Evolutionary conservation across 345 rosid genomes (phyloP).

Genomic region (Odontarrhena argentea): DNA sequence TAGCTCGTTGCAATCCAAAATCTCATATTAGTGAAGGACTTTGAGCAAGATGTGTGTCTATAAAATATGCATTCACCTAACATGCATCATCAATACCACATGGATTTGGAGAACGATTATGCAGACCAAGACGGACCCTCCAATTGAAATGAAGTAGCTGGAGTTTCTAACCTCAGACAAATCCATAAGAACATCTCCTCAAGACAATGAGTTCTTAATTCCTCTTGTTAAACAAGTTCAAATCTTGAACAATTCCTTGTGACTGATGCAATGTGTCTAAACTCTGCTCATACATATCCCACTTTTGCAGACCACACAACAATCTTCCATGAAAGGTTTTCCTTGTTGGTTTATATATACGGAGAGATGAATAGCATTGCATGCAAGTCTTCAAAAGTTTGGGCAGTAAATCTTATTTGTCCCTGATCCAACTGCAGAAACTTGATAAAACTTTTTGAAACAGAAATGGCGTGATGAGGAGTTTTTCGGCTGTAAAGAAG

Average conservation of each 20-base stretch:
- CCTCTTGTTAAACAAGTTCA: constrained; percentile 7
- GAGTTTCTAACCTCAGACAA: constrained; percentile 19
- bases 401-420: background rate
- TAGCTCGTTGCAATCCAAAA: no score
- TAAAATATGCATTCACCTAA: no score
- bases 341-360: constrained; percentile 13
- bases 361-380: background rate
- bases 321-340: constrained; percentile 6
- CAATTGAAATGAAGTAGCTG: constrained; percentile 1
- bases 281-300: background rate
- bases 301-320: background rate
- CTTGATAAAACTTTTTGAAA: background rate
- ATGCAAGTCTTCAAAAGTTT: constrained; percentile 2
- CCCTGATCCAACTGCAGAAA: constrained; percentile 9
- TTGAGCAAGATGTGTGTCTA: no score
- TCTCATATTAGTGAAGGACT: no score
- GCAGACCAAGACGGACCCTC: constrained; percentile 6
- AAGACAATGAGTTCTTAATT: background rate
- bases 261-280: constrained; percentile 3
- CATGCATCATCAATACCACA: background rate
- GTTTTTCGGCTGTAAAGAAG: constrained; percentile 15
- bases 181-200: constrained; percentile 8
- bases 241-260: background rate
- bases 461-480: background rate
- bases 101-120: background rate